These are phyloP conservation scores for Acrocalymma vagum DNA, from an alignment of 2,329 filamentous ascomycete genomes.

Conservation along the genomic window DNA sequence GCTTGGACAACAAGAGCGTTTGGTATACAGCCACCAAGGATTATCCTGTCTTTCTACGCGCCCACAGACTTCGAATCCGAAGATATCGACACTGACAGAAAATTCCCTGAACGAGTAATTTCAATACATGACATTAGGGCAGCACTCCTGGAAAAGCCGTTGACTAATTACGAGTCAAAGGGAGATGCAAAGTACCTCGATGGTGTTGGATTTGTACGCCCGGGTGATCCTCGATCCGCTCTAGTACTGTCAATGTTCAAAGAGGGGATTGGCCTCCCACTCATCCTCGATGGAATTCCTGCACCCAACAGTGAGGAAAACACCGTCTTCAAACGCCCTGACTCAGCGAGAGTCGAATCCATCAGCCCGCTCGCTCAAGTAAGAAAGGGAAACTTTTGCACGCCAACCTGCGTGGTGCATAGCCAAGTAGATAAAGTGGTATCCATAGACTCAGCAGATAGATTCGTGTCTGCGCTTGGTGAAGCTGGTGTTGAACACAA, in stretches of 20 bases:
- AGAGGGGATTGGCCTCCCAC: constrained; percentile 12
- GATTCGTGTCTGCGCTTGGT: constrained; percentile 7
- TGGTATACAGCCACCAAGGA: constrained; percentile 50
- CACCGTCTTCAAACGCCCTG: background rate
- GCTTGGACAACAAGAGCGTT: constrained; percentile 45
- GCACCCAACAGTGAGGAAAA: background rate
- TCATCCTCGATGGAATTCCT: constrained; percentile 21
- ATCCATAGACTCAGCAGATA: constrained; percentile 8
- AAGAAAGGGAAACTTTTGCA: constrained; percentile 11
- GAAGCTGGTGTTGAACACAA: constrained; percentile 7
- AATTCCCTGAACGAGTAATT: background rate
- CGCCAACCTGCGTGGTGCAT: constrained; percentile 23
- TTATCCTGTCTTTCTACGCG: constrained; percentile 57
- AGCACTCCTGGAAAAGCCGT: constrained; percentile 7
- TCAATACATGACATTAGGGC: constrained; percentile 12
- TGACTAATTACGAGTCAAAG: constrained; percentile 14
- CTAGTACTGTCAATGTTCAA: constrained; percentile 16
- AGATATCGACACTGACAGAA: background rate
- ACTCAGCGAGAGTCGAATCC: constrained; percentile 4
- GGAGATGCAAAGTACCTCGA: too few relatives aligned
- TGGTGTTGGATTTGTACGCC: constrained; percentile 11
- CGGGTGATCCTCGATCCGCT: constrained; percentile 18
- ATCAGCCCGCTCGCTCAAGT: constrained; percentile 20
- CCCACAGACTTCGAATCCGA: constrained; percentile 54
- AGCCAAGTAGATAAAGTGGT: constrained; percentile 17